A percentile compares a stretch with the other conserved stretches of the same genome.
phyloP scores from a whole-genome alignment of 2,329 filamentous ascomycete genomes.

The Colletotrichum endophyticum region DNA sequence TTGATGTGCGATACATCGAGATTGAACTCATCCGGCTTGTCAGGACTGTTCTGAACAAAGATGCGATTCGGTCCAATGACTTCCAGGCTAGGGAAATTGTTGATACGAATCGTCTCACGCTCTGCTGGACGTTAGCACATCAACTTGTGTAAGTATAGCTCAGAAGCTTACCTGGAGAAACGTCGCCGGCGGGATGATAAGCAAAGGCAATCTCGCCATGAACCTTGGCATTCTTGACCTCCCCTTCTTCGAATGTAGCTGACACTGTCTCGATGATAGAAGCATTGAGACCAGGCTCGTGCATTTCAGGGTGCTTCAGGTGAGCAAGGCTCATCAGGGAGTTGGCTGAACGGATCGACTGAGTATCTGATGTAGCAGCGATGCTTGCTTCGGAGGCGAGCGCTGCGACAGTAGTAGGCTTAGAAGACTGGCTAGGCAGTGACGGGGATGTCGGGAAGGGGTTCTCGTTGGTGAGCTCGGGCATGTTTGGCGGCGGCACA shows the following conservation, averaged over 20 bases:
- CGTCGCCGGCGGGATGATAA: conserved; percentile 62
- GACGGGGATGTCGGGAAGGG: conserved; percentile 41
- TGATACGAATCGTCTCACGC: conserved; percentile 76
- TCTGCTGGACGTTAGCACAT: conserved; percentile 35
- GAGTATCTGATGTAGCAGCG: conserved; percentile 75
- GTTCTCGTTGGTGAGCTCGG: conserved; percentile 37
- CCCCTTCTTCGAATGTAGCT: conserved; percentile 78
- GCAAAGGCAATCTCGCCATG: conserved; percentile 89
- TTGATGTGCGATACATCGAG: conserved; percentile 76
- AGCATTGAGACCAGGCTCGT: conserved; percentile 79
- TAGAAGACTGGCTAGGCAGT: conserved; percentile 35
- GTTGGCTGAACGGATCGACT: conserved; percentile 88
- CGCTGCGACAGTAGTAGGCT: conserved; percentile 54
- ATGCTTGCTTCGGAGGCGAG: conserved; percentile 68
- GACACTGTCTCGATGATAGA: conserved; percentile 94
- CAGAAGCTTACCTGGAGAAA: conserved; percentile 48
- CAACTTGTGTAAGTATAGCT: no score
- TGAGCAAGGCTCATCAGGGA: conserved; percentile 74
- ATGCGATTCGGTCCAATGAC: conserved; percentile 93
- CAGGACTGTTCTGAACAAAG: conserved; percentile 75
- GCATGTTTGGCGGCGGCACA: conserved; percentile 56
- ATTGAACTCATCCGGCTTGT: conserved; percentile 79
- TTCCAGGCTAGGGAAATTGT: conserved; percentile 87
- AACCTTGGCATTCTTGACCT: conserved; percentile 73
- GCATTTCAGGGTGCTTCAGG: conserved; percentile 82